Base-by-base conservation (phyloP, 2,329 filamentous ascomycete genomes). In the Colletotrichum tabaci region DNA sequence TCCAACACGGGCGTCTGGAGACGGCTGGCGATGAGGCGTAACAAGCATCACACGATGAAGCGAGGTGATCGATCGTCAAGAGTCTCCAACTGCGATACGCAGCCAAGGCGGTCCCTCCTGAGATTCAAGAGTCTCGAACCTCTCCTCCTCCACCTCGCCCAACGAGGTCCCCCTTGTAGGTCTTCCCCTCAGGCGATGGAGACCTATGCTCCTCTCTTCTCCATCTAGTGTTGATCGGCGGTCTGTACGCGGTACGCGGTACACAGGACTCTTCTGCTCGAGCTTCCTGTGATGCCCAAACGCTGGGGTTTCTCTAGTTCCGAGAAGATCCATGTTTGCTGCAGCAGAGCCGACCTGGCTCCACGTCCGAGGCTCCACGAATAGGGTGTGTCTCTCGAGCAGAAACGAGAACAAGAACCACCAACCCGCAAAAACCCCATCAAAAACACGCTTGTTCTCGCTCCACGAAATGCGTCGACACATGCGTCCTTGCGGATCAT, bases 291-390 rank as follows among this genome's bases (percentile, higher is more conserved):
- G 13, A 40, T 26, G 52, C 49, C 12, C 38, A 40, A 18, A 47
- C 35, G 23, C 50, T 21, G 68, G 68, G 57, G 38, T 42, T 47
- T 42, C 16, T 47, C 44, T 52, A 53, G 49, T 26, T 12, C 26
- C 13, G 13, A 15, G 21, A 44, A 35, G 65, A 40, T 40, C 64
- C 68, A 47, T 46, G 49, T 53, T 58, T 53, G 15, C 42, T n/a
- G 64, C 68, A 62, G 49, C 5, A 67, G 47, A 44, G 30, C 47
- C 60, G 18, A 35, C 21, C 26, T 38, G 21, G 44, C 42, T 70
- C 56, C 64, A 26, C 56, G 62, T 5, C n/a, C 18, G 5, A 15
- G 57, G 55, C 44, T 67, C 62, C 42, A 67, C 30, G 55, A 46
- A 67, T 35, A 46, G 26, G 30, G 44, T 53, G 56, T 52, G n/a